These are phyloP conservation scores for Debaryomycetaceae sp. DNA, from an alignment of 1,139 yeast genomes.

Conservation along the genomic window DNA sequence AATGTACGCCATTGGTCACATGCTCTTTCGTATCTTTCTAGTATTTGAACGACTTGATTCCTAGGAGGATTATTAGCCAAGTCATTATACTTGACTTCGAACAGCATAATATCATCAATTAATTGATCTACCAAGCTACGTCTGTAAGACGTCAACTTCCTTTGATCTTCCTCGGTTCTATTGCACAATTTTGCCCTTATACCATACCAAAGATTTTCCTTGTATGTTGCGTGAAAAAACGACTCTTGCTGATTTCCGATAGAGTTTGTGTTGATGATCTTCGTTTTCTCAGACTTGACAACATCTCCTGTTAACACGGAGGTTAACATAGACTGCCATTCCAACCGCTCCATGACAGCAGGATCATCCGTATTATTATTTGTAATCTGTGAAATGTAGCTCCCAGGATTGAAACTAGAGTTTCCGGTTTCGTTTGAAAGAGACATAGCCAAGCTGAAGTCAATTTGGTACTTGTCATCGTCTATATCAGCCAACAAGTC, in stretches of 20 bases:
- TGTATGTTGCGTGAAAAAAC: conserved; percentile 53
- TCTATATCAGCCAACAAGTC: conserved; percentile 41
- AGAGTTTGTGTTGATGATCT: conserved; percentile 53
- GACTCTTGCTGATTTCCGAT: conserved; percentile 45
- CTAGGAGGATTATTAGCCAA: conserved; percentile 27
- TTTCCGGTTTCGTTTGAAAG: conserved; percentile 10
- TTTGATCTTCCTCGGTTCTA: conserved; percentile 77
- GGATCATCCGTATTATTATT: conserved; percentile 54
- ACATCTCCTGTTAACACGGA: conserved; percentile 94
- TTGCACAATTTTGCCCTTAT: conserved; percentile 78
- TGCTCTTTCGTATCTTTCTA: conserved; percentile 64
- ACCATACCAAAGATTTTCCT: conserved; percentile 80
- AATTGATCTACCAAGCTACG: conserved; percentile 72
- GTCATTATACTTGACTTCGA: conserved; percentile 48
- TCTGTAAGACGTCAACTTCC: conserved; percentile 64
- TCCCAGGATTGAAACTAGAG: conserved; percentile 10
- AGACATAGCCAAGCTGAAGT: conserved; percentile 36
- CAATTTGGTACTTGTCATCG: conserved; percentile 42
- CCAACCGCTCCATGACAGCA: conserved; percentile 72
- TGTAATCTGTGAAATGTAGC: conserved; percentile 38
- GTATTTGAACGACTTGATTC: conserved; percentile 51
- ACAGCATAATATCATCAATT: conserved; percentile 66
- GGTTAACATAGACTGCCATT: conserved; percentile 94
- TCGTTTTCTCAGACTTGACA: conserved; percentile 84
- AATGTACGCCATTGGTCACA: conserved; percentile 78